Conservation (phyloP, 2,329 filamentous ascomycete species). For the Cyphellophora europaea region DNA sequence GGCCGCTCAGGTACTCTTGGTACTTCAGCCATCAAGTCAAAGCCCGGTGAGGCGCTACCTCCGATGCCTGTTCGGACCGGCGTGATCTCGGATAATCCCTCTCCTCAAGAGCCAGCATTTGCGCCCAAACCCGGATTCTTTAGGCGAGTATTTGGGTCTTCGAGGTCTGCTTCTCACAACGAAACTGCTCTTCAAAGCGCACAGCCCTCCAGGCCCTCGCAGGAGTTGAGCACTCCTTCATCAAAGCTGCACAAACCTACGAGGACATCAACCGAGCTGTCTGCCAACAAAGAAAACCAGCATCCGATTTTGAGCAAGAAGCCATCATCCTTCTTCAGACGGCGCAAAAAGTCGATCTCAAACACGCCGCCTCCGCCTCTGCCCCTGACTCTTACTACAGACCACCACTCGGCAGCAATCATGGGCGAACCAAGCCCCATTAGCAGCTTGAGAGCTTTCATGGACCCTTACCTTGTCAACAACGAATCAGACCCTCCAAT, state of each 20-base stretch:
- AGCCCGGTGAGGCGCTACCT: constrained; percentile 11
- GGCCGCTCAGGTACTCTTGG: constrained; percentile 29
- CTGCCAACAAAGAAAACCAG: constrained; percentile 25
- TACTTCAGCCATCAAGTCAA: constrained; percentile 24
- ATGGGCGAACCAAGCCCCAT: constrained; percentile 49
- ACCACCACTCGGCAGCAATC: constrained; percentile 30
- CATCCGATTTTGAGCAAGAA: constrained; percentile 70
- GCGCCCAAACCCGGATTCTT: constrained; percentile 69
- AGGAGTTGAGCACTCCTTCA: constrained; percentile 9
- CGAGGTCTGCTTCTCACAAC: constrained; percentile 35
- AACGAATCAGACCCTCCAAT: constrained; percentile 12
- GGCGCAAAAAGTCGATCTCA: constrained; percentile 80
- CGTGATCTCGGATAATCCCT: constrained; percentile 39
- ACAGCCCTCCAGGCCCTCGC: constrained; percentile 9
- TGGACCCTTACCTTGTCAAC: constrained; percentile 68
- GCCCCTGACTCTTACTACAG: constrained; percentile 32
- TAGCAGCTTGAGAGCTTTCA: constrained; percentile 74
- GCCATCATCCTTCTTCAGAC: constrained; percentile 84
- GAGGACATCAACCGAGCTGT: constrained; percentile 18
- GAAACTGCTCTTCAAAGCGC: constrained; percentile 5
- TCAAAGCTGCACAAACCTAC: constrained; percentile 21
- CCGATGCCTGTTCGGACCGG: constrained; percentile 5
- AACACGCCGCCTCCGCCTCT: constrained; percentile 54
- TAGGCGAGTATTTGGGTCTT: constrained; percentile 77
- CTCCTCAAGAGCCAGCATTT: constrained; percentile 24